Conservation (phyloP, 495 filamentous ascomycete genomes). For the Thozetella sp. region DNA sequence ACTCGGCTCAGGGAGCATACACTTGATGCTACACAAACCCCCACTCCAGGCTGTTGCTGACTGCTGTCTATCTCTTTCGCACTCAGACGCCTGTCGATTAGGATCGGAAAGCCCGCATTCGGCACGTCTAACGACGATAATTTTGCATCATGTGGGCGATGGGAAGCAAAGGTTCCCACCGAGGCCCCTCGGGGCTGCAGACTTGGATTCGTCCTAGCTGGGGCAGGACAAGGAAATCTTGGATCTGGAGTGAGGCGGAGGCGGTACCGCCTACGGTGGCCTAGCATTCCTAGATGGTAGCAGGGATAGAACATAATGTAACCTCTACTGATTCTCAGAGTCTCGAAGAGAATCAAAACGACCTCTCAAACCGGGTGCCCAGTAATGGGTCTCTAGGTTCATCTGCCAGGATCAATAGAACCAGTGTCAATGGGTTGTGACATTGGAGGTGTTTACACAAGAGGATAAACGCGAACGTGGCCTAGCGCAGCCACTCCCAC, state of each 20-base stretch:
- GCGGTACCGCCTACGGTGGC: too few relatives aligned
- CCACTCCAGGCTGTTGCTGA: too few relatives aligned
- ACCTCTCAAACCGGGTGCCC: conserved; percentile 48
- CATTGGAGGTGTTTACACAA: conserved; percentile 37
- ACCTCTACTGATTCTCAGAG: conserved; percentile 52
- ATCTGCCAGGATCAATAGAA: conserved; percentile 46
- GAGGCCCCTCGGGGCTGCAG: too few relatives aligned
- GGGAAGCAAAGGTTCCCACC: too few relatives aligned
- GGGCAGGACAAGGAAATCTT: not conserved
- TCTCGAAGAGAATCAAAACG: conserved; percentile 46
- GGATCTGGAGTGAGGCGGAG: too few relatives aligned
- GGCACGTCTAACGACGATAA: too few relatives aligned
- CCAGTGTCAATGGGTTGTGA: conserved; percentile 31
- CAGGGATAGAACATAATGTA: conserved; percentile 26
- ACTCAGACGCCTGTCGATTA: not conserved
- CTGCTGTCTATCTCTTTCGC: not conserved
- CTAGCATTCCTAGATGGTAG: not conserved
- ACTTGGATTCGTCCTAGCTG: too few relatives aligned
- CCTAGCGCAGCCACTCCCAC: conserved; percentile 2
- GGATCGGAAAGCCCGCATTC: too few relatives aligned
- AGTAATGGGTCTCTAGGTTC: conserved; percentile 41
- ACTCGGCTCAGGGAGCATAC: too few relatives aligned
- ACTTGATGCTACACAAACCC: too few relatives aligned
- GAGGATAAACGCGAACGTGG: conserved; percentile 29
- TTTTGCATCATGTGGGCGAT: too few relatives aligned